A percentile compares a stretch with the other conserved stretches of the same genome.
Conservation (phyloP, 352 stramenopile genomes). For the Aphanomyces euteiches region DNA sequence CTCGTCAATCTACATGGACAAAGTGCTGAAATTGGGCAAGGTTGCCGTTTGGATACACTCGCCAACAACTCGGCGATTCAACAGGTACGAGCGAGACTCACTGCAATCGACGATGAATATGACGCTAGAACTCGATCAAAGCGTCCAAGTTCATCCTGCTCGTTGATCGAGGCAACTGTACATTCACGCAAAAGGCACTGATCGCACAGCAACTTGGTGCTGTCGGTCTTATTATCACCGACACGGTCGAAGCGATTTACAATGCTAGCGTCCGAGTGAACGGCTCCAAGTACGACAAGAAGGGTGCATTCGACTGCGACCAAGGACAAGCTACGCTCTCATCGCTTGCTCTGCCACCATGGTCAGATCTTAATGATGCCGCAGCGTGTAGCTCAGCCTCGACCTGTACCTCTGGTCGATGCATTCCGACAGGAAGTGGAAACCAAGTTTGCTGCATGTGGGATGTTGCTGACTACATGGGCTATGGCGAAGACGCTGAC, state of each 20-base stretch:
- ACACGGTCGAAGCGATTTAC: slow-evolving; percentile 67
- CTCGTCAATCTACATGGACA: neutral
- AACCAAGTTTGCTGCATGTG: slow-evolving; percentile 74
- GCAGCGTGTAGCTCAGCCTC: slow-evolving; percentile 15
- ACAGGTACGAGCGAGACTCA: neutral
- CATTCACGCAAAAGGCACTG: slow-evolving; percentile 70
- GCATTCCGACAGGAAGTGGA: slow-evolving; percentile 50
- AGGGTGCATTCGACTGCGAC: slow-evolving; percentile 17
- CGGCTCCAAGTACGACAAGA: slow-evolving; percentile 44
- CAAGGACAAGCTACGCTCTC: slow-evolving; percentile 4
- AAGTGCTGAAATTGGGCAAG: neutral
- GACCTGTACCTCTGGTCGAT: slow-evolving; percentile 56
- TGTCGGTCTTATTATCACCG: slow-evolving; percentile 62
- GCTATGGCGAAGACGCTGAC: slow-evolving; percentile 42
- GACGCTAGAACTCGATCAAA: neutral
- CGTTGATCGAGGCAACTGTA: slow-evolving; percentile 66
- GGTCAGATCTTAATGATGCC: slow-evolving; percentile 17
- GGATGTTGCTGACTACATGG: slow-evolving; percentile 72
- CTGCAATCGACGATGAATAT: too few relatives aligned
- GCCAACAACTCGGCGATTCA: slow-evolving; percentile 3
- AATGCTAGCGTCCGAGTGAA: slow-evolving; percentile 44
- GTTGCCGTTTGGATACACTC: neutral
- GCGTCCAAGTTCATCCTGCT: slow-evolving; percentile 52
- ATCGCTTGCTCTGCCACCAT: slow-evolving; percentile 6
- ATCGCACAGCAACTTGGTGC: slow-evolving; percentile 66